A percentile compares a stretch with the other conserved stretches of the same genome.
These are phyloP conservation scores for Aspergillus taichungensis DNA, from an alignment of 495 filamentous ascomycete species.

Conservation along the genomic window DNA sequence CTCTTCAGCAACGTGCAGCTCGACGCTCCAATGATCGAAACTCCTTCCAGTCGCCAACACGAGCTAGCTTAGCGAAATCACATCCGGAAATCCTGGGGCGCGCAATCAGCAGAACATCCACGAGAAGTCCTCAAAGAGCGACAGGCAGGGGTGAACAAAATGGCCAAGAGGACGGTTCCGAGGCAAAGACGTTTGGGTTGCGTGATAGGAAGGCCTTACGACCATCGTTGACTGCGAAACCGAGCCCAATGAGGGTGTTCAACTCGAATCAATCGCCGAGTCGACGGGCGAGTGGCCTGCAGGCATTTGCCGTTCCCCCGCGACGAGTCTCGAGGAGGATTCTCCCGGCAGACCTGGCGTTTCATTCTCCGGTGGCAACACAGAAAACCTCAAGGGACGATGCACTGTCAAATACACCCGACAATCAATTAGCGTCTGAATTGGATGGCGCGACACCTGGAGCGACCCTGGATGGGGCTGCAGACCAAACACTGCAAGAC, in stretches of 20 bases:
- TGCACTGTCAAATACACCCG: conserved; percentile 19
- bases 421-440: conserved; percentile 33
- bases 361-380: conserved; percentile 32
- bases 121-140: conserved; percentile 11
- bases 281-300: conserved; percentile 24
- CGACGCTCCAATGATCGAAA: conserved; percentile 29
- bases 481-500: conserved; percentile 22
- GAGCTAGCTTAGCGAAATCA: conserved; percentile 53
- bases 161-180: conserved; percentile 14
- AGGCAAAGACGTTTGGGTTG: conserved; percentile 21
- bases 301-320: conserved; percentile 35
- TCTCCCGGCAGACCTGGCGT: conserved; percentile 33
- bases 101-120: conserved; percentile 30
- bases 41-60: conserved; percentile 59
- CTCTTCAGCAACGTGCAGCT: conserved; percentile 16
- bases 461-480: conserved; percentile 10
- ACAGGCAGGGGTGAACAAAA: conserved; percentile 8
- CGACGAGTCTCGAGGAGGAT: conserved; percentile 33
- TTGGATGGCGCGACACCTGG: conserved; percentile 27
- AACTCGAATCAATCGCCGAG: conserved; percentile 21
- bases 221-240: conserved; percentile 28
- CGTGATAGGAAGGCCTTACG: conserved; percentile 30
- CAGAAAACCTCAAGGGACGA: conserved; percentile 14
- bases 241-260: conserved; percentile 22
- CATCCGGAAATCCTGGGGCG: conserved; percentile 51